These are phyloP conservation scores for Edaphochlamys debaryana DNA, from an alignment of 139 green algal genomes.

Conservation along the genomic window DNA sequence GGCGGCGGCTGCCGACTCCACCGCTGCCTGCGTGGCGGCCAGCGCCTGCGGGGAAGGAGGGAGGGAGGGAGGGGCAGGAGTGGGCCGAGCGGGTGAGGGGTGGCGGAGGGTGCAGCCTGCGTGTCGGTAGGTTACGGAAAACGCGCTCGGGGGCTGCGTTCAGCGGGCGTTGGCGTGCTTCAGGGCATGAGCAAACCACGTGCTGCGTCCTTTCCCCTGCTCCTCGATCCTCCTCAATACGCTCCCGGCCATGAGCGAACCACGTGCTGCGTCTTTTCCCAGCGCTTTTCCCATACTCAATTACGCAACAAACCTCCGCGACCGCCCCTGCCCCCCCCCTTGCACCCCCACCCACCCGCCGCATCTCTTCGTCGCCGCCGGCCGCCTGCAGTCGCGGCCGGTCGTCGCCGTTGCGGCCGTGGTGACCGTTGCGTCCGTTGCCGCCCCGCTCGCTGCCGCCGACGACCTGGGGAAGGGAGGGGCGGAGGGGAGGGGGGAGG, in stretches of 20 bases:
- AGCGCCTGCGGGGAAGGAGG: neutral
- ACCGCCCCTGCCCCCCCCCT: too few species aligned
- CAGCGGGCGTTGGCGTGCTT: too few species aligned
- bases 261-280: too few species aligned
- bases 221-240: too few species aligned
- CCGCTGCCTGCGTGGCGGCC: neutral
- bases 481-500: too few species aligned
- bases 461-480: neutral
- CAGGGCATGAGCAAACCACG: too few species aligned
- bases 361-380: slow-evolving; percentile 9
- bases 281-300: too few species aligned
- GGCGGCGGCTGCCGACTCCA: neutral
- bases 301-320: too few species aligned
- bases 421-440: neutral
- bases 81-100: neutral
- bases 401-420: neutral
- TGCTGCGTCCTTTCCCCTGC: too few species aligned
- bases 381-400: neutral
- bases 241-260: too few species aligned
- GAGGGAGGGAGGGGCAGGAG: neutral
- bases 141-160: too few species aligned
- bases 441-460: neutral
- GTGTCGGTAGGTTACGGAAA: neutral
- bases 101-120: neutral
- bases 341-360: neutral